Evolutionary conservation across 139 green algal species (phyloP).

Genomic region (Monoraphidium neglectum): DNA sequence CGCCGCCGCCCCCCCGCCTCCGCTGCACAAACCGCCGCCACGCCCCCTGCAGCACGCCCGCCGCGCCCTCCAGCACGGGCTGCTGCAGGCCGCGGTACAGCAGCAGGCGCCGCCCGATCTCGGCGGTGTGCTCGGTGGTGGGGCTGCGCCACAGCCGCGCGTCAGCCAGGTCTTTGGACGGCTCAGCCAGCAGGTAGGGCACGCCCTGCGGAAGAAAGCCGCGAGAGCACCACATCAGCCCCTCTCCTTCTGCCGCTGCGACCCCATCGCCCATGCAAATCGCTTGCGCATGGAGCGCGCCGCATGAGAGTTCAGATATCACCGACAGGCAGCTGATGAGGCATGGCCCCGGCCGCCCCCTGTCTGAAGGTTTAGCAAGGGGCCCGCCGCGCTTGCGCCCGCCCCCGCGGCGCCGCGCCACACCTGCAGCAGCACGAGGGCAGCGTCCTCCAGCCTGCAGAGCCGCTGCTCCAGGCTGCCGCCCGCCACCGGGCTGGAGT

Average conservation of each 20-base stretch:
- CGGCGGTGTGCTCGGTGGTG: not conserved
- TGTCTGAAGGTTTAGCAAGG: too few species aligned
- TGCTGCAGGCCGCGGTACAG: conserved; percentile 9
- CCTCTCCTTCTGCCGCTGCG: too few species aligned
- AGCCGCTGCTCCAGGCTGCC: conserved; percentile 35
- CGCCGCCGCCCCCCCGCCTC: too few species aligned
- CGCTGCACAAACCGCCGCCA: conserved; percentile 10
- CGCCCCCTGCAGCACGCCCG: conserved; percentile 32
- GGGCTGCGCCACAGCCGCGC: conserved; percentile 29
- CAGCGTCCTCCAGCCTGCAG: conserved; percentile 40
- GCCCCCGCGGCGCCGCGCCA: not conserved
- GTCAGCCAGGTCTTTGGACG: not conserved
- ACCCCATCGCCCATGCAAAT: too few species aligned
- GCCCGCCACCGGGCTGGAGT: not conserved
- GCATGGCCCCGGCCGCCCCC: too few species aligned
- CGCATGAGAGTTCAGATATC: not conserved
- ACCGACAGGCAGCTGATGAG: too few species aligned
- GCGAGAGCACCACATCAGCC: too few species aligned
- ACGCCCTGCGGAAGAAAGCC: not conserved
- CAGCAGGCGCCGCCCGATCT: conserved; percentile 20
- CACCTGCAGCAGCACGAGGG: conserved; percentile 29
- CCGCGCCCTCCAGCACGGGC: conserved; percentile 17
- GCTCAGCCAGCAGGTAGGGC: not conserved
- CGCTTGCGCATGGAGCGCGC: too few species aligned
- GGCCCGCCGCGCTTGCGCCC: too few species aligned